Evolutionary conservation across 495 filamentous ascomycete species (phyloP).

Genomic region (Hyphodiscus hymeniophilus): DNA sequence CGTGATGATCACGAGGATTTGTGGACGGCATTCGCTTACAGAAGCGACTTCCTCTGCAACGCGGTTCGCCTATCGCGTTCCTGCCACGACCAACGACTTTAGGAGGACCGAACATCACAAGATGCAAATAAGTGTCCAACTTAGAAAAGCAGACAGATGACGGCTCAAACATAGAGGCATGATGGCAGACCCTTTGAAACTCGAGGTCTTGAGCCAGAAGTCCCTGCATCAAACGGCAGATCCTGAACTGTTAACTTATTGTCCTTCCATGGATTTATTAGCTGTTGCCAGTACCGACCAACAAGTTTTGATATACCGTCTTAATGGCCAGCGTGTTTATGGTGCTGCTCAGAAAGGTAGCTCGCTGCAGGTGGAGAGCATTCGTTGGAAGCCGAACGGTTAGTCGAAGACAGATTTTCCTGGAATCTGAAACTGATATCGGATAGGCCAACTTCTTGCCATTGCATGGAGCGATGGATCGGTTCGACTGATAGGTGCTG

Average conservation of each 20-base stretch:
- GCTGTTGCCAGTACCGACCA: conserved; percentile 60
- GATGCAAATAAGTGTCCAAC: not conserved
- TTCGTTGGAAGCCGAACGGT: conserved; percentile 81
- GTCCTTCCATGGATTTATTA: conserved; percentile 75
- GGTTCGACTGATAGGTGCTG: conserved; percentile 62
- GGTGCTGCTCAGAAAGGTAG: conserved; percentile 28
- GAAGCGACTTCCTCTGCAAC: not conserved
- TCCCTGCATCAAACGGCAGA: conserved; percentile 27
- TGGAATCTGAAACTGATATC: conserved; percentile 12
- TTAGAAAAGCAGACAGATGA: not conserved
- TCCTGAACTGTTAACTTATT: conserved; percentile 51
- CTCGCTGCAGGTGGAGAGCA: conserved; percentile 13
- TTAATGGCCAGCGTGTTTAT: conserved; percentile 64
- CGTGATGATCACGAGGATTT: not conserved
- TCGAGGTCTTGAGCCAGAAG: conserved; percentile 35
- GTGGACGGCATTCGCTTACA: not conserved
- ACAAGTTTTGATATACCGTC: conserved; percentile 52
- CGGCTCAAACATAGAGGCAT: not conserved
- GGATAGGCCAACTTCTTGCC: conserved; percentile 62
- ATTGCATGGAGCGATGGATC: conserved; percentile 66
- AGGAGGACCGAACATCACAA: no score
- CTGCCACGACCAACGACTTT: not conserved
- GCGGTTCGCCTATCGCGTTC: not conserved
- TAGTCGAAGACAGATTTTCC: conserved; percentile 18
- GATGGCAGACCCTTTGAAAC: conserved; percentile 18